Evolutionary conservation across 2,329 filamentous ascomycete genomes (phyloP), one percentile per base, ranked within the genome.

Genomic region (Penicillium oxalicum): DNA sequence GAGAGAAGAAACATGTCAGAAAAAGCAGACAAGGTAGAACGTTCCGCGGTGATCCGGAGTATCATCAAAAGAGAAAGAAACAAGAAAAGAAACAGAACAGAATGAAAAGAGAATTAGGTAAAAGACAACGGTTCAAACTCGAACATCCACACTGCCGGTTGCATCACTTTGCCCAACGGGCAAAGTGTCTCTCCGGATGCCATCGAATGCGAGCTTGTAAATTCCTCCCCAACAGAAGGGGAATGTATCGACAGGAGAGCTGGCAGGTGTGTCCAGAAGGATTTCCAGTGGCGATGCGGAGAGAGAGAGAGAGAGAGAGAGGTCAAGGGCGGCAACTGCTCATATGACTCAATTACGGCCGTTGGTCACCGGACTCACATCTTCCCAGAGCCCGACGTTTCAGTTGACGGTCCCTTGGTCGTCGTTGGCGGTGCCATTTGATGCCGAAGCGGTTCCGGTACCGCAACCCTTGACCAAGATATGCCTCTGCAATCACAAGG

Each of bases 391-490:
- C 50, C 51, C 41, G 18, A 18, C 18, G 18, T 18, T 18, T 59
- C 57, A 8, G 47, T 59, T 59, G 32, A 55, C 39, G 11, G 44
- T 35, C 9, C 41, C 50, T 25, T 50, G 47, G 9, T 36, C 24
- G 18, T 46, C 45, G 1, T 43, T 51, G n/a, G 50, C 49, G 13
- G 39, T 54, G 43, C 48, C 40, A 24, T 29, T 45, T 11, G 49
- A 48, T 8, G 60, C 47, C 63, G 69, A 52, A 13, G 56, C 55
- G 35, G 52, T 55, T 13, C 65, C 64, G 60, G 82, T 83, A 50
- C 82, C 82, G 61, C 82, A 85, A 42, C 82, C 82, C 66, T 85
- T 85, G 57, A 85, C 82, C 11, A 85, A 75, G 53, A 83, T 81
- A 65, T 85, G 82, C 66, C 82, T 75, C 82, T 85, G 66, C 1